Evolutionary conservation across 192 early-diverging fungal genomes (phyloP), one percentile per base, ranked within the genome.

Genomic region (Backusella tuberculispora): DNA sequence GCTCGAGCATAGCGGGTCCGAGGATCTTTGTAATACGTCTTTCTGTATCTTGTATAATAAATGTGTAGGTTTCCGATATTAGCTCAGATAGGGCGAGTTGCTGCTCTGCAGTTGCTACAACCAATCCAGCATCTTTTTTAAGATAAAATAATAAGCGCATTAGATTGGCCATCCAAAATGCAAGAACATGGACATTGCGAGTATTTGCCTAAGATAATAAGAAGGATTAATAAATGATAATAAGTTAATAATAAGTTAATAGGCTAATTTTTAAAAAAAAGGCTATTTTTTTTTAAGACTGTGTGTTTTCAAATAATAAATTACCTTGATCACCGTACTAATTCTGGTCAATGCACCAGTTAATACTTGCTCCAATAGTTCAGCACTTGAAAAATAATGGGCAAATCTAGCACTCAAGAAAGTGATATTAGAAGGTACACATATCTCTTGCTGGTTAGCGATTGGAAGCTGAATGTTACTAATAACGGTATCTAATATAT

Each of bases 321-420:
- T 73, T 83, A 88, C 90, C 82, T 83, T 83, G 34, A 90, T 82
- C 43, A 83, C 66, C 19, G 84, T 85, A 46, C 83, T 87, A 56
- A 95, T 90, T 38, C 88, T 78, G 1, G 83, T 75, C 15, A 93
- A 78, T 9, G 89, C 83, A 14, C 85, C 87, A 13, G 84, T 82
- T 12, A 96, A 82, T 19, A 96, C 86, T 65, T 88, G 82, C 50
- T 92, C 87, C 43, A 96, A 72, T 17, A 96, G 82, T 71, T 96
- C 95, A 5, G 84, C 72, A 46, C 87, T 88, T 40, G 91, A 90
- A 76, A 90, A 92, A 71, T 97, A 93, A 77, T 92, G 91, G 9
- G 96, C 95, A 82, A 93, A 99, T 68, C 97, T 85, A 21, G 95
- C 94, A 38, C 90, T 91, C 60, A 99, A 80, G 73, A 96, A 97